Conservation (phyloP, 2,329 filamentous ascomycete genomes). For the Cladophialophora immunda region DNA sequence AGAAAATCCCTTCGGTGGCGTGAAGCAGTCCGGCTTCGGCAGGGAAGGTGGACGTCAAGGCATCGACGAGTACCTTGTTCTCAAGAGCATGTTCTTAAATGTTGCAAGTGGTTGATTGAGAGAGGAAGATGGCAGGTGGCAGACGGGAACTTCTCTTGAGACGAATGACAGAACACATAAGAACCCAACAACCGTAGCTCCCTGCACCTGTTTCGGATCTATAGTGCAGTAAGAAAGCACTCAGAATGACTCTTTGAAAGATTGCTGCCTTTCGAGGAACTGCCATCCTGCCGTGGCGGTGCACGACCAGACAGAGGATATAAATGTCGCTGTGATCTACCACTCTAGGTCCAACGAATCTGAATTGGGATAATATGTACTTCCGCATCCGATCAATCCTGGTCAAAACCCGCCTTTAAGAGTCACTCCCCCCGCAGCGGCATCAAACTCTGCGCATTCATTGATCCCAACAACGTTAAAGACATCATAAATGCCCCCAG, state of each 20-base stretch:
- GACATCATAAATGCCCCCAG: constrained; percentile 15
- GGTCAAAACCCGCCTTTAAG: constrained; percentile 9
- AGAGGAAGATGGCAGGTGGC: neutral
- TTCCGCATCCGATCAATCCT: neutral
- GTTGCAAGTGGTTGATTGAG: neutral
- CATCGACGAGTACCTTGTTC: constrained; percentile 76
- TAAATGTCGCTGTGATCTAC: too few species aligned
- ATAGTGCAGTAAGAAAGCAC: too few species aligned
- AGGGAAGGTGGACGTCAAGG: constrained; percentile 23
- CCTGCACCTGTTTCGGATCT: too few species aligned
- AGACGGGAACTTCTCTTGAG: neutral
- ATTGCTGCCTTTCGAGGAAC: too few species aligned
- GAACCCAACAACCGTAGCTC: too few species aligned
- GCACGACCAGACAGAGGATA: too few species aligned
- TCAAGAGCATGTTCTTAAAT: constrained; percentile 63
- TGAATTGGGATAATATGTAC: too few species aligned
- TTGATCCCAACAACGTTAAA: constrained; percentile 13
- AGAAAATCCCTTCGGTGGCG: constrained; percentile 49
- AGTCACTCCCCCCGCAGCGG: constrained; percentile 9
- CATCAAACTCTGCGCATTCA: constrained; percentile 9
- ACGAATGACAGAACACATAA: neutral
- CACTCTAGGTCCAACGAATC: too few species aligned
- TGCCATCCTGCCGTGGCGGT: too few species aligned
- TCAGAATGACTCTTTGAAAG: too few species aligned
- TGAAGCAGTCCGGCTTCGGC: constrained; percentile 42